Conservation (phyloP, 305 asterid species). For the Petunia hybrid region DNA sequence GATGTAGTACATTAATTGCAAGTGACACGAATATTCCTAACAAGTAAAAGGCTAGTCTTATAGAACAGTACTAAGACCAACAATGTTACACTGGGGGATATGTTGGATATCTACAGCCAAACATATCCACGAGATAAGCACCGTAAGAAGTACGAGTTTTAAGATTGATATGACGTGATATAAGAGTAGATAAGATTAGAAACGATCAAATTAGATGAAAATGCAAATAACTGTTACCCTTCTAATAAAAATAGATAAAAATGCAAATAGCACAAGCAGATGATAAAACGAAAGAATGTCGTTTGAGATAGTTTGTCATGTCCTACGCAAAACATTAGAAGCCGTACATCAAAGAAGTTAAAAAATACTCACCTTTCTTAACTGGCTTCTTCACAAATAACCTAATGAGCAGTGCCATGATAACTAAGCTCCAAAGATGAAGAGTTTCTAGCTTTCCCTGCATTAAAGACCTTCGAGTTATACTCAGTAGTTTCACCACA, state of each 20-base stretch:
- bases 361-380: slow-evolving; percentile 70
- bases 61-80: not conserved
- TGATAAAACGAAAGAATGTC: not conserved
- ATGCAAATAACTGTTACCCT: no score
- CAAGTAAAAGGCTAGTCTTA: not conserved
- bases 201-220: not conserved
- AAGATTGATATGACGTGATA: not conserved
- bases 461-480: slow-evolving; percentile 39
- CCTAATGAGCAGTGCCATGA: slow-evolving; percentile 49
- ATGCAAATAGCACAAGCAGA: not conserved
- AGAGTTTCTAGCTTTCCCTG: slow-evolving; percentile 54
- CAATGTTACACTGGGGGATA: not conserved
- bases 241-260: not conserved
- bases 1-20: not conserved
- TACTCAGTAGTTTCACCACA: not conserved
- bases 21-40: slow-evolving; percentile 15
- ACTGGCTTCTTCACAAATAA: slow-evolving; percentile 56
- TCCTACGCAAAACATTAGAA: not conserved
- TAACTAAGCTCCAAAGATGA: slow-evolving; percentile 54
- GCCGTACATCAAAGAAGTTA: slow-evolving; percentile 26
- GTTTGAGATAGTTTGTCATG: slow-evolving; percentile 21
- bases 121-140: not conserved
- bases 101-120: not conserved
- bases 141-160: not conserved
- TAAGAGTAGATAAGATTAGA: not conserved